phyloP scores from a whole-genome alignment of 495 filamentous ascomycete genomes.

The Jackrogersella multiformis region DNA sequence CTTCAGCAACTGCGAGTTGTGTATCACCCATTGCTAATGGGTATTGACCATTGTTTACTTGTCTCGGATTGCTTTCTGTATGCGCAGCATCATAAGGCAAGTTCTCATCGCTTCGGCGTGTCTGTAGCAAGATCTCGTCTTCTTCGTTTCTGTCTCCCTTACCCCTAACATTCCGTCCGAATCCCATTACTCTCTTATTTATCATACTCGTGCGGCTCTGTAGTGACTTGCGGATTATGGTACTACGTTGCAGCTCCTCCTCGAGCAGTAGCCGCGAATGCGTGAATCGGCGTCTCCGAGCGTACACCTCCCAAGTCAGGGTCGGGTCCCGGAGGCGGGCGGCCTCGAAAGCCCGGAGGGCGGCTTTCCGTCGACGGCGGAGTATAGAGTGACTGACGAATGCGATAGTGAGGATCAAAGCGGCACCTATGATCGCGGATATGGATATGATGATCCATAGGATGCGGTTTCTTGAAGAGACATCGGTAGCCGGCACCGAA shows the following conservation, averaged over 20 bases:
- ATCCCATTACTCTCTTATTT: neutral
- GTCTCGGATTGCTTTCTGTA: too few relatives aligned
- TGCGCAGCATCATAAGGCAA: neutral
- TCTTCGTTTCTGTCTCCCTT: neutral
- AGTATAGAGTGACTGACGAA: neutral
- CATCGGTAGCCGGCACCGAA: neutral
- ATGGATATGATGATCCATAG: neutral
- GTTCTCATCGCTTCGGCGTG: neutral
- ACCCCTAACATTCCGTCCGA: neutral
- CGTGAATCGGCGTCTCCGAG: slow-evolving; percentile 8
- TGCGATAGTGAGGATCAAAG: neutral
- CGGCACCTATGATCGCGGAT: neutral
- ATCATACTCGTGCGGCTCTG: slow-evolving; percentile 7
- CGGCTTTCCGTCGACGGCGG: neutral
- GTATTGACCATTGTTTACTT: neutral
- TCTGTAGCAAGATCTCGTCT: neutral
- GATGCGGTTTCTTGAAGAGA: neutral
- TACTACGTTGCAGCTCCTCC: slow-evolving; percentile 14
- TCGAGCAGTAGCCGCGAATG: slow-evolving; percentile 12
- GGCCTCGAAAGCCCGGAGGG: slow-evolving; percentile 8
- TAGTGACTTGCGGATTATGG: slow-evolving; percentile 9
- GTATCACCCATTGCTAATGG: too few relatives aligned
- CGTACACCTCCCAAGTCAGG: slow-evolving; percentile 17
- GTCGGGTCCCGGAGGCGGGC: slow-evolving; percentile 17
- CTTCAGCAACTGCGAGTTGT: neutral